phyloP scores from a whole-genome alignment of 2,329 filamentous ascomycete species.

The Aureobasidium melanogenum region DNA sequence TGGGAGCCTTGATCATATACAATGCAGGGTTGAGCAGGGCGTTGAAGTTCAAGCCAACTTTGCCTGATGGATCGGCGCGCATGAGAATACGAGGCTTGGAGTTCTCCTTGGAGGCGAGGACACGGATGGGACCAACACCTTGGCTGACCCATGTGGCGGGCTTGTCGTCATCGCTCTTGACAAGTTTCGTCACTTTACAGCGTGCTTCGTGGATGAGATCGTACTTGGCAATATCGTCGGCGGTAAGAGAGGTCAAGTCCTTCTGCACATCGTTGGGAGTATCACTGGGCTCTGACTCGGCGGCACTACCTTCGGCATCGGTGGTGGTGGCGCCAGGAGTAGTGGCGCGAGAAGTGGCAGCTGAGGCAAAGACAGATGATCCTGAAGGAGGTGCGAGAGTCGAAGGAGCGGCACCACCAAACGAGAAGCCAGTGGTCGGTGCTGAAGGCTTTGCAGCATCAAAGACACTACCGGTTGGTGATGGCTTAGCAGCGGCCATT shows the following conservation, averaged over 20 bases:
- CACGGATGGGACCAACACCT: constrained; percentile 61
- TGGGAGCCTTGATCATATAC: constrained; percentile 30
- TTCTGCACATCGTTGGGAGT: constrained; percentile 17
- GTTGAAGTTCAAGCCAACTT: constrained; percentile 62
- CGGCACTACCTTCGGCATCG: constrained; percentile 25
- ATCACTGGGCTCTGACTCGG: constrained; percentile 19
- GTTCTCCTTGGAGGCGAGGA: constrained; percentile 65
- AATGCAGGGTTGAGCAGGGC: constrained; percentile 49
- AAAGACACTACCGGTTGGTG: constrained; percentile 17
- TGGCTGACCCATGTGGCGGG: constrained; percentile 32
- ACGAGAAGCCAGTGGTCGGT: constrained; percentile 29
- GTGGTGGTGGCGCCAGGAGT: constrained; percentile 37
- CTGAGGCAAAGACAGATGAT: constrained; percentile 26
- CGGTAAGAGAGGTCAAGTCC: constrained; percentile 59
- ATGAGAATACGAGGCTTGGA: constrained; percentile 59
- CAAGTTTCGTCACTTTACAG: constrained; percentile 59
- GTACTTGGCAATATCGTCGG: constrained; percentile 54
- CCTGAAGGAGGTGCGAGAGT: constrained; percentile 22
- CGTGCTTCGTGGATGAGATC: constrained; percentile 57
- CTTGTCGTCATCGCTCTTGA: constrained; percentile 36
- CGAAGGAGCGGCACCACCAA: constrained; percentile 23
- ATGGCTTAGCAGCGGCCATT: constrained; percentile 7
- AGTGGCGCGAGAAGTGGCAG: constrained; percentile 36
- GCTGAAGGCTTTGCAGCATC: constrained; percentile 16
- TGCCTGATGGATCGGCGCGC: constrained; percentile 65